Percentiles rank a stretch among this genome's conserved stretches.
These are phyloP conservation scores for Penicillium goetzii DNA, from an alignment of 495 filamentous ascomycete species.

Conservation along the genomic window DNA sequence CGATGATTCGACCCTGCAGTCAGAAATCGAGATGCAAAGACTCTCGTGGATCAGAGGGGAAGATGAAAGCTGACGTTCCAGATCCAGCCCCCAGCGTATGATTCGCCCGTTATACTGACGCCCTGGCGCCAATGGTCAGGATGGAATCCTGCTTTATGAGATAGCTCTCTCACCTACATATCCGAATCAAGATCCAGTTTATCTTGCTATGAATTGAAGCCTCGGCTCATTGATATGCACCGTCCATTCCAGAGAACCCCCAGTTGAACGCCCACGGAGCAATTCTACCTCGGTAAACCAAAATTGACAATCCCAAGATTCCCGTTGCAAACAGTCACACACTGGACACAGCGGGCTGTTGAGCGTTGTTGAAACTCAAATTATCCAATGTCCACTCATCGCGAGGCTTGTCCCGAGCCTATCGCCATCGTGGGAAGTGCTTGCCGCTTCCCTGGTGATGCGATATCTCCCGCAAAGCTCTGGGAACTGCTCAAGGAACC, in stretches of 20 bases:
- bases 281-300: constrained; percentile 12
- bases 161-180: constrained; percentile 5
- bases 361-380: constrained; percentile 12
- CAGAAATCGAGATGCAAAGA: neutral
- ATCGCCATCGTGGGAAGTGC: constrained; percentile 54
- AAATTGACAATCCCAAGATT: constrained; percentile 16
- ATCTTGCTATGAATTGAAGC: constrained; percentile 1
- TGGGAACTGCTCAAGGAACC: constrained; percentile 40
- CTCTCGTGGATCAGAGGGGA: constrained; percentile 1
- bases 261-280: constrained; percentile 6
- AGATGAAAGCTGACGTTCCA: neutral
- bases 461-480: constrained; percentile 40
- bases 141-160: constrained; percentile 16
- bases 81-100: neutral
- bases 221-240: constrained; percentile 24
- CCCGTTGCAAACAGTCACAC: constrained; percentile 15
- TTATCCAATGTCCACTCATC: constrained; percentile 15
- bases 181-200: constrained; percentile 10
- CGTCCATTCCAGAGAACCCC: constrained; percentile 7
- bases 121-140: constrained; percentile 10
- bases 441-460: constrained; percentile 58
- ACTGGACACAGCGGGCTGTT: constrained; percentile 10
- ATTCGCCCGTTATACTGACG: constrained; percentile 19
- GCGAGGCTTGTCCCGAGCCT: constrained; percentile 30
- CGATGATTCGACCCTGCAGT: neutral